phyloP scores from a whole-genome alignment of 2,329 filamentous ascomycete species.

The Epichloe amarillans region DNA sequence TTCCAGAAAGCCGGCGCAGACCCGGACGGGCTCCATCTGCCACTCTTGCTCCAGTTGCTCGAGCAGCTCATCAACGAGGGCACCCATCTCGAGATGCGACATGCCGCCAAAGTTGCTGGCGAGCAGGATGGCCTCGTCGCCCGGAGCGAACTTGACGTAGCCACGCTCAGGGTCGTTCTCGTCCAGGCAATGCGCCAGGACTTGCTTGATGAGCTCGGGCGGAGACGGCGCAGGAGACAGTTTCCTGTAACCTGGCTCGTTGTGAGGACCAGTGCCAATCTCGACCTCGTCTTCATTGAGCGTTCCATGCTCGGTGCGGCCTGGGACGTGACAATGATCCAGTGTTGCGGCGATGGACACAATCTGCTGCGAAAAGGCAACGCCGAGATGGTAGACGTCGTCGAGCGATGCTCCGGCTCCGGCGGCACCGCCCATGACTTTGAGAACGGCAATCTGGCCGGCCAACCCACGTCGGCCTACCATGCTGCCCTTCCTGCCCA shows the following conservation, averaged over 20 bases:
- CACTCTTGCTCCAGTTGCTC: constrained; percentile 34
- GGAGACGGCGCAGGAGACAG: constrained; percentile 37
- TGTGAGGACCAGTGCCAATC: constrained; percentile 54
- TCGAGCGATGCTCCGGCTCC: constrained; percentile 34
- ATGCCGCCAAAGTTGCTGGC: constrained; percentile 49
- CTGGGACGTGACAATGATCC: constrained; percentile 47
- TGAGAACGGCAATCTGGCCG: constrained; percentile 46
- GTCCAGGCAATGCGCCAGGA: constrained; percentile 48
- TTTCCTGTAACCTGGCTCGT: constrained; percentile 49
- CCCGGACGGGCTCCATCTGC: constrained; percentile 37
- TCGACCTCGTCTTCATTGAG: constrained; percentile 40
- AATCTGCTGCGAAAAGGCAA: constrained; percentile 36
- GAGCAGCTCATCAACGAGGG: constrained; percentile 38
- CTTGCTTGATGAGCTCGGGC: constrained; percentile 37
- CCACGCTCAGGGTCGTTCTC: constrained; percentile 35
- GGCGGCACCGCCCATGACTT: constrained; percentile 39
- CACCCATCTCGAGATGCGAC: constrained; percentile 43
- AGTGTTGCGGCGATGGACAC: constrained; percentile 45
- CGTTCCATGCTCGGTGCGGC: constrained; percentile 33
- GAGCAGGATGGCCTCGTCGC: constrained; percentile 38
- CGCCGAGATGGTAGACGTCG: constrained; percentile 35
- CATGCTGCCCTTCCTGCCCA: constrained; percentile 41
- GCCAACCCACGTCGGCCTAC: constrained; percentile 50
- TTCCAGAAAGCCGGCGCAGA: constrained; percentile 52
- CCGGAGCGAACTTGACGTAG: constrained; percentile 32